These are phyloP conservation scores for Termitomyces sp. DNA, from an alignment of 768 basidiomycete species.

Conservation along the genomic window DNA sequence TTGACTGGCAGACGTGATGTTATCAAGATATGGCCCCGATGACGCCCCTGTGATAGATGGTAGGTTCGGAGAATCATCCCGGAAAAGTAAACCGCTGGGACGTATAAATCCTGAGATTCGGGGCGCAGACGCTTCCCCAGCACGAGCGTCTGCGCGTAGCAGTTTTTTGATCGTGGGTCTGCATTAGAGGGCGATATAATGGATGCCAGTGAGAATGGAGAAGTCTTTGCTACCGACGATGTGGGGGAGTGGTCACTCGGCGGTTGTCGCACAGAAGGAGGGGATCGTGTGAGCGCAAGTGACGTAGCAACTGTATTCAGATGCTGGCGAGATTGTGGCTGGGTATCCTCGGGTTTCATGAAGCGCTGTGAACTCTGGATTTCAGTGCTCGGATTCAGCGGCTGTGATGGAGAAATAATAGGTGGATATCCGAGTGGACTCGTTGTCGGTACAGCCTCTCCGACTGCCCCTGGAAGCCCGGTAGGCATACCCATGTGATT, in stretches of 20 bases:
- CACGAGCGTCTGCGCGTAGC: conserved; percentile 69
- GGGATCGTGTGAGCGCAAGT: conserved; percentile 19
- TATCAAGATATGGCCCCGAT: conserved; percentile 23
- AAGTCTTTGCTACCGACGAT: conserved; percentile 22
- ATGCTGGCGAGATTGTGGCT: conserved; percentile 17
- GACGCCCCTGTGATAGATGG: conserved; percentile 11
- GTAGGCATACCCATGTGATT: conserved; percentile 26
- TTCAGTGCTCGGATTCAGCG: conserved; percentile 19
- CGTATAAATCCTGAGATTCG: conserved; percentile 31
- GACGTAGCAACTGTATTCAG: conserved; percentile 13
- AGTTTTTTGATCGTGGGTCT: conserved; percentile 65
- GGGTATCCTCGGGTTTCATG: conserved; percentile 21
- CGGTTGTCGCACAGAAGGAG: conserved; percentile 11
- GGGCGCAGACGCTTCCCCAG: conserved; percentile 80
- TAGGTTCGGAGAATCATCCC: conserved; percentile 15
- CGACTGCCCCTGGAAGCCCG: conserved; percentile 22
- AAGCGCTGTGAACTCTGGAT: conserved; percentile 21
- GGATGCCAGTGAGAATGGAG: conserved; percentile 32
- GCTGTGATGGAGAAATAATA: conserved; percentile 28
- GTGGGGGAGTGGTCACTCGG: conserved; percentile 19
- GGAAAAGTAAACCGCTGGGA: conserved; percentile 31
- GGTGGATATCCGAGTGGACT: conserved; percentile 25
- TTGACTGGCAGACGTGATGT: conserved; percentile 16
- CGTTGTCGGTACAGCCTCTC: conserved; percentile 27
- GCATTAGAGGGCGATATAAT: conserved; percentile 36